Conservation (phyloP, 352 stramenopile genomes). For the Peronospora farinosa region DNA sequence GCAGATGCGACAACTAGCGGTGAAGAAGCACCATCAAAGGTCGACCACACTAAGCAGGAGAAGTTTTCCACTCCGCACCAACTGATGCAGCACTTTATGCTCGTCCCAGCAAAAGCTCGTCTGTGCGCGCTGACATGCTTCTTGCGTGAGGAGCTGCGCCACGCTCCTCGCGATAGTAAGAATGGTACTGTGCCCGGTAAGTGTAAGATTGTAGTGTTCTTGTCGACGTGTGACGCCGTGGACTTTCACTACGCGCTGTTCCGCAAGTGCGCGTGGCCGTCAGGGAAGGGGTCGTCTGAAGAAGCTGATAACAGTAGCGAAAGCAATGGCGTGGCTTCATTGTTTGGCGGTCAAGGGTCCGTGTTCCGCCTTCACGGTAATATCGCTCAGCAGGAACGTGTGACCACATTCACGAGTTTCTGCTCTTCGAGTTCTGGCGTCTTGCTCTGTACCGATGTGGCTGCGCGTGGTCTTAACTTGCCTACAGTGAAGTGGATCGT, state of each 20-base stretch:
- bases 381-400: conserved; percentile 93
- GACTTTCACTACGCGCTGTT: conserved; percentile 95
- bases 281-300: conserved; percentile 46
- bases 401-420: conserved; percentile 93
- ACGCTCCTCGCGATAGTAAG: conserved; percentile 29
- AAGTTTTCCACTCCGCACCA: conserved; percentile 89
- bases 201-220: conserved; percentile 93
- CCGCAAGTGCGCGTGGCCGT: conserved; percentile 70
- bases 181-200: conserved; percentile 20
- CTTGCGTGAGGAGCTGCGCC: conserved; percentile 64
- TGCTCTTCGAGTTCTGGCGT: conserved; percentile 86
- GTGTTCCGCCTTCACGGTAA: conserved; percentile 93
- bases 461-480: conserved; percentile 96
- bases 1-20: conserved; percentile 43
- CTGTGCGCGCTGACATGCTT: conserved; percentile 91
- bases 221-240: conserved; percentile 95
- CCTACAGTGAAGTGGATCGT: conserved; percentile 94
- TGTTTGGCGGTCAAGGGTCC: conserved; percentile 53
- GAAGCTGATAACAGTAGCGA: conserved; percentile 85
- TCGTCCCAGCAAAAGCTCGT: conserved; percentile 91
- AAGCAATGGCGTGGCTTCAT: conserved; percentile 27
- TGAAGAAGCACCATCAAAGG: conserved; percentile 7
- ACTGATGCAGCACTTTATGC: conserved; percentile 94
- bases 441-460: conserved; percentile 98
- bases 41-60: conserved; percentile 30